Base-by-base conservation (phyloP, 345 rosid species). In the Raphanus raphanistrum region DNA sequence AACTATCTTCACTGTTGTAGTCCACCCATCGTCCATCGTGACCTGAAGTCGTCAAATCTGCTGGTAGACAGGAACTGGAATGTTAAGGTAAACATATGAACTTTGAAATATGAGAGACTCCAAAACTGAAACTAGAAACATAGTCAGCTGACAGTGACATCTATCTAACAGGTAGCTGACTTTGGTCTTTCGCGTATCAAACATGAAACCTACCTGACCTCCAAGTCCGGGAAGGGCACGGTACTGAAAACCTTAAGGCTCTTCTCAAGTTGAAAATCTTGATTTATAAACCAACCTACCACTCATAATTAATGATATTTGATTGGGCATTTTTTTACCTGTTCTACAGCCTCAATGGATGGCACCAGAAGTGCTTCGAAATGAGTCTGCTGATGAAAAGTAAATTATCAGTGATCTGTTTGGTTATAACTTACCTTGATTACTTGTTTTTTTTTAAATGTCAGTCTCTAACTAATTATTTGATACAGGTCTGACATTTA, bases 341-440 rank as follows among this genome's bases (percentile, higher is more conserved):
- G 52, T 70, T 72, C 43, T 88, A 63, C 74, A 95, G 99, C 99
- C 98, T 82, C 99, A 95, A 78, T 94, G 98, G 98, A 94, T 94
- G 98, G 96, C 98, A 3, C 97, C 97, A 4, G 99, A 94, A 88
- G 94, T 88, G 84, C 97, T 92, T 73, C 98, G 97, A 6, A 90
- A 90, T 78, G 99, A 95, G 79, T 92, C 90, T 62, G 87, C 96
- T 2, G 98, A 95, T 73, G 99, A 92, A 86, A 95, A 92, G 99
- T 95, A 89, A 31, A 84, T 63, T 75, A n/a, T 59, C 71, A 6
- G 48, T 76, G 50, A 70, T 71, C 6, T 64, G 58, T 45, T 75
- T 43, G 17, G 16, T 63, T 17, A 63, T 17, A 68, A 38, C 5
- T 77, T 15, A 29, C 67, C 63, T 64, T 41, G 11, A 31, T 11